Base-by-base conservation (phyloP, 1,284 basidiomycete species). In the Austropuccinia psidii region DNA sequence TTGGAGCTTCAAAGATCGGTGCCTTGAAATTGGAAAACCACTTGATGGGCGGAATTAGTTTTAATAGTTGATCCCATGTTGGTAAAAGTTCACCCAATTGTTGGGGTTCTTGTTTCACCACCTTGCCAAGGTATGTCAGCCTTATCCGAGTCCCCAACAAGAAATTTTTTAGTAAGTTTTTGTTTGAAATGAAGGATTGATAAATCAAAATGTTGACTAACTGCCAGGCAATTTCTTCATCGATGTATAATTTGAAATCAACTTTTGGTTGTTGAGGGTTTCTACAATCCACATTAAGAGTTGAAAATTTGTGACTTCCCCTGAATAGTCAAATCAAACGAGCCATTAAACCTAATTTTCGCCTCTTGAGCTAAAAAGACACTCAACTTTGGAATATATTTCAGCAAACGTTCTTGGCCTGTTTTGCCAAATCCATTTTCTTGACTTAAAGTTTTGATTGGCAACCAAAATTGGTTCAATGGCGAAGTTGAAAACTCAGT, bases 241-340 rank as follows among this genome's bases (percentile, higher is more conserved):
- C 86, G 73, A 90, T 85, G 76, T 86, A 82, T 2, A 88, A 37
- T 37, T 73, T 41, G 19, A 73, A 64, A 15, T 73, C 55, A 17
- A 90, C 81, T 3, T 81, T 82, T 0, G 90, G 90, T 47, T 82
- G 81, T 45, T 83, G 80, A 3, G 82, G 78, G 75, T 88, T 83
- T 50, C 85, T 83, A 0, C 89, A 89, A 79, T 92, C 88, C 33
- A 92, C 84, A 79, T 89, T 88, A 64, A 92, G 84, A 0, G 87
- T 82, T 7, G 88, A 86, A 78, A 82, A 82, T 76, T 83, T 83
- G 75, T 79, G 73, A 75, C 82, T 82, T 8, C 79, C 79, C 68
- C 70, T 73, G 2, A 19, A 4, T 75, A 83, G 43, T 58, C 86
- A 87, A 86, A 88, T 80, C 88, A 88, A 74, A 84, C 83, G 77